Percentiles rank a stretch among this genome's conserved stretches.
Conservation (phyloP, 1,284 basidiomycete species). For the Takashimella koratensis region DNA sequence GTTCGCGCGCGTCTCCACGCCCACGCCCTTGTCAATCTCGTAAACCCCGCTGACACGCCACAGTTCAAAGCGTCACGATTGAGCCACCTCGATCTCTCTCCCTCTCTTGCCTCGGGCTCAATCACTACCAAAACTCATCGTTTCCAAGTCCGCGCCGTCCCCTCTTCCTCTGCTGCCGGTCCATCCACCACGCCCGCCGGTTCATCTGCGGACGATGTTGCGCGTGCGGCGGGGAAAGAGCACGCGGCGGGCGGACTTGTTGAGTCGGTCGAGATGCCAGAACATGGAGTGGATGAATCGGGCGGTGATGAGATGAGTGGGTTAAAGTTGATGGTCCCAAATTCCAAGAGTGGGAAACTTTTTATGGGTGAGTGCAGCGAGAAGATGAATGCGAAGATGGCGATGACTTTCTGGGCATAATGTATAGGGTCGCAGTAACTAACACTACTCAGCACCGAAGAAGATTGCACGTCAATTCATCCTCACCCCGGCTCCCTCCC, state of each 20-base stretch:
- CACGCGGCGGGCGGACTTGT: slow-evolving; percentile 7
- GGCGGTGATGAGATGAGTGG: slow-evolving; percentile 45
- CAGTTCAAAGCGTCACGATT: slow-evolving; percentile 44
- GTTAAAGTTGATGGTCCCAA: slow-evolving; percentile 41
- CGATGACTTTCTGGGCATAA: no score
- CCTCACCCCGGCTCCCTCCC: slow-evolving; percentile 21
- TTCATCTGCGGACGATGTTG: not conserved
- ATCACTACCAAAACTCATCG: not conserved
- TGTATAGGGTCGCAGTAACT: no score
- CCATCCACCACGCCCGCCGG: not conserved
- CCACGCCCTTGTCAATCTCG: not conserved
- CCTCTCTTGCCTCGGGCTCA: not conserved
- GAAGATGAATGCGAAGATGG: no score
- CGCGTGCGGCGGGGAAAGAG: slow-evolving; percentile 6
- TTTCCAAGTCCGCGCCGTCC: not conserved
- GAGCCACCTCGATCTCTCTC: not conserved
- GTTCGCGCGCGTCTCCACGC: not conserved
- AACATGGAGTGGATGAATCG: slow-evolving; percentile 11
- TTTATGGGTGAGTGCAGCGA: slow-evolving; percentile 30
- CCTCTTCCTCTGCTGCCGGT: not conserved
- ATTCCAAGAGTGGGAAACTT: slow-evolving; percentile 29
- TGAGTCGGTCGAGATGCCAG: slow-evolving; percentile 7
- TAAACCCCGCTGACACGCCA: no score
- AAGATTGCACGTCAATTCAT: slow-evolving; percentile 37
- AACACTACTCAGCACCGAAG: slow-evolving; percentile 30